Base-by-base conservation (phyloP, 2,329 filamentous ascomycete species). In the Pyrenochaeta sp. region DNA sequence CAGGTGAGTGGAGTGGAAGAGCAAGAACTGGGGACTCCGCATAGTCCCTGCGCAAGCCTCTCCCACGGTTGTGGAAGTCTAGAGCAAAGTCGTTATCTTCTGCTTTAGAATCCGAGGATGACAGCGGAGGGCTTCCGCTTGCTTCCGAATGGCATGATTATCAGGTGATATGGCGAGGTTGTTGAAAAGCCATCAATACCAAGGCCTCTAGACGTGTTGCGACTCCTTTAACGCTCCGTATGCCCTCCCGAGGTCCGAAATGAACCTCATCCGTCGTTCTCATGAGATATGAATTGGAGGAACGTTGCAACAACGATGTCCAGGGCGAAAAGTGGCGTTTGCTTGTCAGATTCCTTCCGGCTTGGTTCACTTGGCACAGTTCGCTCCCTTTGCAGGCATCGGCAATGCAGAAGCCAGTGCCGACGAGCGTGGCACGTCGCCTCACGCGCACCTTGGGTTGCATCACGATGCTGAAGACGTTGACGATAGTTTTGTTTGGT, bases 341-440 rank as follows among this genome's bases (percentile, higher is more conserved):
- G 47, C 62, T 63, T 68, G 56, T 52, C 44, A 13, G 13, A 56
- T 59, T 13, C 48, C 49, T 68, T 27, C 67, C 65, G 65, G 61
- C 66, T 70, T 66, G 66, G 66, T 65, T 66, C 39, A 57, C 64
- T 68, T 67, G 66, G 64, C 64, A 46, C 54, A 50, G 40, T 32
- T 49, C 50, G 53, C 50, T 56, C 30, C 25, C 46, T 53, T n/a
- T 30, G 48, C 48, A 56, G 36, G 39, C 25, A 46, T 27, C 25
- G 22, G 46, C 47, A 52, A 24, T 25, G 22, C 28, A 12, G 24
- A 24, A n/a, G 32, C 39, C 25, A 25, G 39, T 47, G 47, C 28
- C 13, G 8, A 19, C 27, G 27, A 25, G 15, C 15, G 36, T 36
- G 15, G 36, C 13, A 39, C 1, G 5, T 39, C 13, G 4, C 13